Evolutionary conservation across 2,329 filamentous ascomycete species (phyloP), one percentile per base, ranked within the genome.

Genomic region (Fusarium sarcochroum): DNA sequence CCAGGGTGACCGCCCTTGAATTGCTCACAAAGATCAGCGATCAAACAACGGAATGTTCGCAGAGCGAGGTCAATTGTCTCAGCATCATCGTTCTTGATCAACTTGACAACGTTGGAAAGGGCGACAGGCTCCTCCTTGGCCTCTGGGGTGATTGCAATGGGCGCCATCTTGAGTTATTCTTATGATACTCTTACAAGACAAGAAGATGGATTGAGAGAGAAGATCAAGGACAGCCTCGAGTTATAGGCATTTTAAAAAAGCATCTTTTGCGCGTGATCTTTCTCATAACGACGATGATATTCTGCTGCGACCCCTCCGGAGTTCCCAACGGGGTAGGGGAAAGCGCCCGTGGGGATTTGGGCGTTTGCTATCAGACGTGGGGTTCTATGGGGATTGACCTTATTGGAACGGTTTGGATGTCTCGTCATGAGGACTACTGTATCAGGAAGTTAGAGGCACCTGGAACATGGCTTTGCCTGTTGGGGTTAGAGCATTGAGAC

Each of bases 1-100:
- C 89, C 90, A 18, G 89, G 90, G 73, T 92, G 90, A 0, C 90
- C 90, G 35, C 89, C 89, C 65, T 87, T 87, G 77, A 91, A 92
- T 68, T 92, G 89, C 75, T 92, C 85, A 71, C 89, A 91, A 5
- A 92, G 78, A 74, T 92, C 90, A 44, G 90, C 88, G 60, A 92
- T 89, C 30, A 92, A 78, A 49, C 86, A 80, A 55, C 90, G 82
- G 73, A 91, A 90, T 7, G 86, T 86, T 69, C 83, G 84, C 50
- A 91, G 77, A 3, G 90, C 86, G 20, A 85, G 74, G 48, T 88
- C 83, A 52, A 76, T 73, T 30, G 62, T 76, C 41, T 71, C 46
- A 7, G 70, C 40, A 47, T 75, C 72, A 35, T 75, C 71, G 13
- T 68, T 73, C 40, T 72, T 63, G 56, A 75, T 75, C 27, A 67